Evolutionary conservation across 805 yeast genomes (phyloP).

Genomic region (Wickerhamiella spandovensis): DNA sequence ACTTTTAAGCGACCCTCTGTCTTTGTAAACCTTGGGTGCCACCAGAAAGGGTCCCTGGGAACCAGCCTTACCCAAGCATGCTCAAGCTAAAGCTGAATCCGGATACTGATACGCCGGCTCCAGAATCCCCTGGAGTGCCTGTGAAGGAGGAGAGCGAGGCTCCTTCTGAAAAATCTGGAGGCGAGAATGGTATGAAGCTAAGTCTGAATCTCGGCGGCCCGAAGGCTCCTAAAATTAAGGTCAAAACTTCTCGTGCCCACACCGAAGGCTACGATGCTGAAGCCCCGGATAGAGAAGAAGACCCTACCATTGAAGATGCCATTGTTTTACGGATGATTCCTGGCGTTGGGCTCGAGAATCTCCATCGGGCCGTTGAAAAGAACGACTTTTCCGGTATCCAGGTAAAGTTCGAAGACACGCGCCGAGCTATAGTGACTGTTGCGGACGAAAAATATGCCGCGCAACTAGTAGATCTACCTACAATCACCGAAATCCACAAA

Average conservation of each 20-base stretch:
- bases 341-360: slow-evolving; percentile 55
- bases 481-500: slow-evolving; percentile 74
- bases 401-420: slow-evolving; percentile 71
- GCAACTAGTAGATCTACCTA: slow-evolving; percentile 77
- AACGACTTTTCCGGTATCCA: slow-evolving; percentile 53
- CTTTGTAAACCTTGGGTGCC: no score
- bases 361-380: slow-evolving; percentile 58
- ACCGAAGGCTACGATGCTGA: slow-evolving; percentile 97
- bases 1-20: background rate
- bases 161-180: background rate
- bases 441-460: slow-evolving; percentile 65
- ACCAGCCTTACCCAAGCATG: slow-evolving; percentile 7
- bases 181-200: slow-evolving; percentile 6
- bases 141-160: slow-evolving; percentile 1
- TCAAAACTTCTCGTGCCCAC: slow-evolving; percentile 54
- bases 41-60: no score
- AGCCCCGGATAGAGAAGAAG: slow-evolving; percentile 91
- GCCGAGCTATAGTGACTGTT: slow-evolving; percentile 66
- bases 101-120: slow-evolving; percentile 1
- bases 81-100: slow-evolving; percentile 20
- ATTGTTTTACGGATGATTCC: slow-evolving; percentile 57
- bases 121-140: background rate
- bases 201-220: slow-evolving; percentile 7
- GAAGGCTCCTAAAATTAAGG: slow-evolving; percentile 33
- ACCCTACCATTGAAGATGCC: slow-evolving; percentile 83